Conservation (phyloP, 805 yeast genomes). For the Suhomyces prunicola region DNA sequence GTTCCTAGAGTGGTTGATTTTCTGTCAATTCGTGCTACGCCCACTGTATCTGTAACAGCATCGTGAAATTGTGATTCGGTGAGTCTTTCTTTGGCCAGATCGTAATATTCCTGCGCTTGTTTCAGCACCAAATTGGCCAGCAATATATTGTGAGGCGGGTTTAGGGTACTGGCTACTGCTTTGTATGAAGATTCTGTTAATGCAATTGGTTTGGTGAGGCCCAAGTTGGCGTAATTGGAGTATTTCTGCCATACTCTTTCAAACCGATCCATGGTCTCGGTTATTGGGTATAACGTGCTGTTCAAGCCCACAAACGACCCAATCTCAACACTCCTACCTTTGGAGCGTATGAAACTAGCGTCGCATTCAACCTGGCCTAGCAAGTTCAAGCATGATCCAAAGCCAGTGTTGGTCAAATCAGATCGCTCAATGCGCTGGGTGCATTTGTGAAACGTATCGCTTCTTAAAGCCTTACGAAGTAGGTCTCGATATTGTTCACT, state of each 20-base stretch:
- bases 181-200: slow-evolving; percentile 8
- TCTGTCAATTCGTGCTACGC: slow-evolving; percentile 25
- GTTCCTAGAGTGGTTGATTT: slow-evolving; percentile 24
- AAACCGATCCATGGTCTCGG: slow-evolving; percentile 21
- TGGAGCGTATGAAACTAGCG: slow-evolving; percentile 29
- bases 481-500: slow-evolving; percentile 23
- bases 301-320: slow-evolving; percentile 9
- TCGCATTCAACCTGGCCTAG: slow-evolving; percentile 46
- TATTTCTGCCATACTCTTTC: slow-evolving; percentile 17
- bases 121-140: slow-evolving; percentile 9
- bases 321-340: not conserved
- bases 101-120: slow-evolving; percentile 9
- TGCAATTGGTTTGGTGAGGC: slow-evolving; percentile 35
- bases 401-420: slow-evolving; percentile 47
- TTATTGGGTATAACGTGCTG: slow-evolving; percentile 26
- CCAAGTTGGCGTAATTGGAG: slow-evolving; percentile 13
- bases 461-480: slow-evolving; percentile 23
- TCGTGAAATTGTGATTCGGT: not conserved
- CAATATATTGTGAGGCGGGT: not conserved
- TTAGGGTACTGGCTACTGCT: not conserved
- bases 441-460: slow-evolving; percentile 10
- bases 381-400: slow-evolving; percentile 43
- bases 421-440: slow-evolving; percentile 33
- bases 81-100: slow-evolving; percentile 1
- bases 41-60: slow-evolving; percentile 44